phyloP scores from a whole-genome alignment of 192 early-diverging fungal genomes.

The Backusella liffmaniae region DNA sequence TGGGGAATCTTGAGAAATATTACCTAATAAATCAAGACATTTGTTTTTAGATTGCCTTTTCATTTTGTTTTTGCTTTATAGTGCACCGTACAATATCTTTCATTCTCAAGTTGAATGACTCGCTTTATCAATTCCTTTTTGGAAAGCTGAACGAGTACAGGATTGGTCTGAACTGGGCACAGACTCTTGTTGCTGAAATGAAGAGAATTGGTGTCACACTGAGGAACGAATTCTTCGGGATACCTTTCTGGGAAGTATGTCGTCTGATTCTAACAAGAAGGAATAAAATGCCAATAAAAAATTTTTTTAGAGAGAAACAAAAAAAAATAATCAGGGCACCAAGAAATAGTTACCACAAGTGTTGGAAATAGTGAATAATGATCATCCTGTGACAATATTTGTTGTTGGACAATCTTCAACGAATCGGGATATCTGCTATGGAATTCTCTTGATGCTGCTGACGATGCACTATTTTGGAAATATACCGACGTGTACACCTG shows the following conservation, averaged over 20 bases:
- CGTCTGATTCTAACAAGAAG: background rate
- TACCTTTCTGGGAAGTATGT: constrained; percentile 1
- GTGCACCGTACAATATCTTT: constrained; percentile 7
- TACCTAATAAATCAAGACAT: background rate
- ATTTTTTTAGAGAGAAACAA: background rate
- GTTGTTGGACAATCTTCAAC: background rate
- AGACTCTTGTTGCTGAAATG: background rate
- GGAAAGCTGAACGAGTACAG: constrained; percentile 12
- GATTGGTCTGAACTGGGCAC: background rate
- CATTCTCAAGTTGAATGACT: constrained; percentile 28
- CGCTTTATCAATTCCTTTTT: constrained; percentile 20
- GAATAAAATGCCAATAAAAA: background rate
- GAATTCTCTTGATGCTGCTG: background rate
- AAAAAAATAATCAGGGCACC: background rate
- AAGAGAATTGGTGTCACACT: background rate
- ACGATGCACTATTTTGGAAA: background rate
- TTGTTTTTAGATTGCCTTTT: background rate
- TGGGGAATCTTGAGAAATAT: background rate
- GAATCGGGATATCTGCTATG: background rate
- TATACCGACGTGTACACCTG: background rate
- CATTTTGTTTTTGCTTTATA: background rate
- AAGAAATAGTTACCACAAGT: background rate
- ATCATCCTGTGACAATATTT: background rate
- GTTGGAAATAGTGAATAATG: background rate
- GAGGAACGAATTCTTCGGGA: background rate